Base-by-base conservation (phyloP, 371 early-diverging fungal species). In the Actinomucor elegans region DNA sequence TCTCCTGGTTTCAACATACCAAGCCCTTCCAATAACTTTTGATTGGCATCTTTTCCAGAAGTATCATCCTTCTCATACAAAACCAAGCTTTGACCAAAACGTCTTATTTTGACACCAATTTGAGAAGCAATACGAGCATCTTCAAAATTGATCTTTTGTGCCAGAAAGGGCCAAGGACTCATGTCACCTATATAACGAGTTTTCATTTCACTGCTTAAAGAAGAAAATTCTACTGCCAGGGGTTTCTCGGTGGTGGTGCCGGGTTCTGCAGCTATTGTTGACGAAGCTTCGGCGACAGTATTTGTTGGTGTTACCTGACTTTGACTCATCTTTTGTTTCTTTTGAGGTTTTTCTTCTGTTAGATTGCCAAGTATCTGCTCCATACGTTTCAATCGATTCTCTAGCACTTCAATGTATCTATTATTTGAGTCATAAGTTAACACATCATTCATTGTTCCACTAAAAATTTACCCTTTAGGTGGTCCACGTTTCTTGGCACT, bases 301-400 rank as follows among this genome's bases (percentile, higher is more conserved):
- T 27, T 33, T 21, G 15, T 41, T 38, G 48, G 37, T 50, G 40
- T 38, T 18, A 48, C 48, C 5, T 26, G 17, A 29, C 15, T 21
- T 55, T 48, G 48, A 48, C 32, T 48, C 48, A 48, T 48, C 27
- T 21, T 42, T 34, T 17, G 15, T 14, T 45, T 32, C 43, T 72
- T 63, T 17, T 14, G 14, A 26, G 27, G 7, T 11, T 17, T 49
- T 12, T 44, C 45, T 15, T 45, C 46, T 14, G 32, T 33, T n/a
- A 55, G 18, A 3, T 75, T 77, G 3, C 79, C 76, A 4, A 87
- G 66, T 23, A 87, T 67, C 18, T 66, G 66, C 57, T 87, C 87
- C 85, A 87, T 83, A 18, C 85, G 76, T 50, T 84, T 81, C 10
- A 87, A 57, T 46, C 87, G 62, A 45, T 77, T 83, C 57, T 87